A percentile compares a stretch with the other conserved stretches of the same genome.
Evolutionary conservation across 1,284 basidiomycete genomes (phyloP).

Genomic region (Flammula alnicola): DNA sequence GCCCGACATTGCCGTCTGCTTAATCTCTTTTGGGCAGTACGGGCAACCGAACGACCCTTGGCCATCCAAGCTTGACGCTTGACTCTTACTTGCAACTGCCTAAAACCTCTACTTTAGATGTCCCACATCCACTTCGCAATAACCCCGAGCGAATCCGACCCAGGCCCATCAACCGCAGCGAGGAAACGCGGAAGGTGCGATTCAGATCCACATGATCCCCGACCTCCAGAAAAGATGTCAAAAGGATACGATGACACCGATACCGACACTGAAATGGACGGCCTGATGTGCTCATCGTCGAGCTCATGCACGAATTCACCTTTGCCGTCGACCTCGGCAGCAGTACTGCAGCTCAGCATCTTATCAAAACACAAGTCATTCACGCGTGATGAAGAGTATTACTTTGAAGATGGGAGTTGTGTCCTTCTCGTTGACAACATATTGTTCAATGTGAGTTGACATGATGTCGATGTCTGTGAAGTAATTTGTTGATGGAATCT

Average conservation of each 20-base stretch:
- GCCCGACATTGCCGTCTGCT: too few species aligned
- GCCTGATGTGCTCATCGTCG: constrained; percentile 13
- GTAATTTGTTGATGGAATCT: neutral
- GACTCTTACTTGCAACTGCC: neutral
- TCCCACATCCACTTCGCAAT: neutral
- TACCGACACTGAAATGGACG: constrained; percentile 23
- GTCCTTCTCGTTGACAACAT: constrained; percentile 61
- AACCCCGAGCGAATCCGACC: neutral
- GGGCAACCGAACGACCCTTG: too few species aligned
- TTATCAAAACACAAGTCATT: constrained; percentile 11
- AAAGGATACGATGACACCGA: constrained; percentile 20
- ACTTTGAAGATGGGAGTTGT: constrained; percentile 64
- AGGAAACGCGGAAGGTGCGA: constrained; percentile 25
- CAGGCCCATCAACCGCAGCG: constrained; percentile 8
- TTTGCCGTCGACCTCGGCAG: neutral
- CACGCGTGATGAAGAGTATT: constrained; percentile 43
- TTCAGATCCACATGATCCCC: constrained; percentile 17
- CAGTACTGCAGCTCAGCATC: neutral
- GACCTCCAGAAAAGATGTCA: constrained; percentile 23
- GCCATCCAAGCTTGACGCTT: too few species aligned
- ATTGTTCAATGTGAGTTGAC: constrained; percentile 61
- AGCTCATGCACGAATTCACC: constrained; percentile 9
- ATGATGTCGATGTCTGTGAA: neutral
- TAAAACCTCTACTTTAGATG: neutral
- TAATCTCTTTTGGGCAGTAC: too few species aligned